These are phyloP conservation scores for Salix arbutifolia DNA, from an alignment of 345 rosid species.

Conservation along the genomic window DNA sequence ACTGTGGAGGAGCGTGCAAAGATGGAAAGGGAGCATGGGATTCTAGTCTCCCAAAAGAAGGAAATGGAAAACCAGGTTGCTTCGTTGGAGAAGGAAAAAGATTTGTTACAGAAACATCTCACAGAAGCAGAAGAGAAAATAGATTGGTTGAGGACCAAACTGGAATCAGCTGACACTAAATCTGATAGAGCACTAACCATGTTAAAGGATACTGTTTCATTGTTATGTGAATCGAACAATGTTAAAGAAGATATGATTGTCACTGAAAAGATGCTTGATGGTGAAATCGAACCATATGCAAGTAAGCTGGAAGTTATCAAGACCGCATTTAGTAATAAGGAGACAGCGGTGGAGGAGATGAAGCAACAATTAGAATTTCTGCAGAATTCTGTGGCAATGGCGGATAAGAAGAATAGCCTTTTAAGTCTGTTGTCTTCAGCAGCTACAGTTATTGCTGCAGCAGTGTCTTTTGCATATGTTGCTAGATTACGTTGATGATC, in stretches of 20 bases:
- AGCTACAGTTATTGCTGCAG: slow-evolving; percentile 61
- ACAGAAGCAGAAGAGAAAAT: slow-evolving; percentile 31
- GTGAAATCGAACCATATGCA: slow-evolving; percentile 29
- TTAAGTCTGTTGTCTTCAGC: slow-evolving; percentile 67
- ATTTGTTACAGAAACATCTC: slow-evolving; percentile 34
- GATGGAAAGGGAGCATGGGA: slow-evolving; percentile 27
- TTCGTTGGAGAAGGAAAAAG: slow-evolving; percentile 42
- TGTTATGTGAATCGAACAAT: slow-evolving; percentile 30
- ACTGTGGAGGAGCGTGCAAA: slow-evolving; percentile 31
- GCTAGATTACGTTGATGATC: slow-evolving; percentile 42
- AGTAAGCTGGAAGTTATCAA: slow-evolving; percentile 49
- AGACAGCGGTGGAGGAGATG: slow-evolving; percentile 46
- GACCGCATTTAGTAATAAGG: slow-evolving; percentile 50
- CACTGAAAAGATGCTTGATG: slow-evolving; percentile 29
- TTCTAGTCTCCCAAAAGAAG: slow-evolving; percentile 26
- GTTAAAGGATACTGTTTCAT: slow-evolving; percentile 48
- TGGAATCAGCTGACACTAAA: slow-evolving; percentile 30
- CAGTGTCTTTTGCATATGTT: slow-evolving; percentile 55
- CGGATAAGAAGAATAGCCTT: slow-evolving; percentile 50
- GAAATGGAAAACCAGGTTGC: slow-evolving; percentile 27
- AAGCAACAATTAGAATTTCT: slow-evolving; percentile 48
- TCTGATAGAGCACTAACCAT: slow-evolving; percentile 38
- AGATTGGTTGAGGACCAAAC: slow-evolving; percentile 36
- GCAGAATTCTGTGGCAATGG: slow-evolving; percentile 45
- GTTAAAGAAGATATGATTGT: slow-evolving; percentile 12